Evolutionary conservation across 352 stramenopile species (phyloP).

Genomic region (Elongisporangium undulatum): DNA sequence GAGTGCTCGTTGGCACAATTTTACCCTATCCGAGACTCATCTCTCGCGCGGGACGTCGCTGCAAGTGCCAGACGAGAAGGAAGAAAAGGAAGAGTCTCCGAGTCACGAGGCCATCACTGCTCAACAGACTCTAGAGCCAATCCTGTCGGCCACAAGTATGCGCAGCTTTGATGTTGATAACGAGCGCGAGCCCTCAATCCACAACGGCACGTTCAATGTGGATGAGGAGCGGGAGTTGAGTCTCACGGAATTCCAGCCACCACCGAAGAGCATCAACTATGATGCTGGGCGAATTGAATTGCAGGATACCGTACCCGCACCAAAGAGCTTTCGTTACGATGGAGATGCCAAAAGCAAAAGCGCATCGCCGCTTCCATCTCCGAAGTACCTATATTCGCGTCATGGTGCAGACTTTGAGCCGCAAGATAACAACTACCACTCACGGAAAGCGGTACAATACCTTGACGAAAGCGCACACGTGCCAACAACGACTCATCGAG

Average conservation of each 20-base stretch:
- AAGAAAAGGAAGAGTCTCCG: constrained; percentile 8
- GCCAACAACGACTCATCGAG: constrained; percentile 21
- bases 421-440: constrained; percentile 65
- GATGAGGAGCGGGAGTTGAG: constrained; percentile 36
- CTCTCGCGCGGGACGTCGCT: constrained; percentile 2
- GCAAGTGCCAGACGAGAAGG: constrained; percentile 12
- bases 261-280: constrained; percentile 73
- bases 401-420: constrained; percentile 65
- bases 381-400: constrained; percentile 43
- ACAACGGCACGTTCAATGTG: constrained; percentile 47
- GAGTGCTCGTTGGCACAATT: constrained; percentile 62
- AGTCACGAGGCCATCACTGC: constrained; percentile 10
- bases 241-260: constrained; percentile 19
- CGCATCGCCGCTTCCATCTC: constrained; percentile 33
- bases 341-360: constrained; percentile 27
- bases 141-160: background rate
- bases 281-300: constrained; percentile 46
- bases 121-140: background rate
- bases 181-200: constrained; percentile 33
- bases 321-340: constrained; percentile 66
- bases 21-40: constrained; percentile 44
- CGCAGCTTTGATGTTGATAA: constrained; percentile 57
- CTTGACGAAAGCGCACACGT: constrained; percentile 30
- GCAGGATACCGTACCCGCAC: constrained; percentile 31
- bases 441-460: constrained; percentile 66